phyloP scores from a whole-genome alignment of 2,329 filamentous ascomycete species.

The Ophiocordyceps sinensis region DNA sequence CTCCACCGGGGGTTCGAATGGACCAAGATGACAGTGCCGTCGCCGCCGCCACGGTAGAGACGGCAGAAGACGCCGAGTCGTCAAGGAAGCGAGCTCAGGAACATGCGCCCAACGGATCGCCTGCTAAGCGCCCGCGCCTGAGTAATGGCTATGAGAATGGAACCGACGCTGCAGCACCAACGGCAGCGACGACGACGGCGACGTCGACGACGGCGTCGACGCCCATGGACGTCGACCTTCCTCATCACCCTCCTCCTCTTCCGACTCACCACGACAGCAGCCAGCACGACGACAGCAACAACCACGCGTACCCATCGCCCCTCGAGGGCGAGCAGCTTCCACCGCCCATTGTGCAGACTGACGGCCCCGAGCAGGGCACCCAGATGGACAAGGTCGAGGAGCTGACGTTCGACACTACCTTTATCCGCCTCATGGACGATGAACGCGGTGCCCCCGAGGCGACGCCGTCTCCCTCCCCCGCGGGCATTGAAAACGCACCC shows the following conservation, averaged over 20 bases:
- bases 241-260: slow-evolving; percentile 14
- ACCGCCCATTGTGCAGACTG: slow-evolving; percentile 39
- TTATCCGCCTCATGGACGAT: slow-evolving; percentile 39
- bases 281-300: slow-evolving; percentile 21
- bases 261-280: slow-evolving; percentile 6
- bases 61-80: slow-evolving; percentile 22
- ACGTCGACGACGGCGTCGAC: slow-evolving; percentile 19
- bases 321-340: slow-evolving; percentile 41
- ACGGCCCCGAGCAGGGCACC: slow-evolving; percentile 48
- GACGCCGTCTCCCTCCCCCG: slow-evolving; percentile 22
- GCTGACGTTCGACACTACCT: slow-evolving; percentile 43
- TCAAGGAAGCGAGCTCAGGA: slow-evolving; percentile 36
- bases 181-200: slow-evolving; percentile 29
- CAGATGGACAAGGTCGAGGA: slow-evolving; percentile 51
- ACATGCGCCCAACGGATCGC: slow-evolving; percentile 36
- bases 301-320: slow-evolving; percentile 52
- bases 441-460: slow-evolving; percentile 16
- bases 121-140: slow-evolving; percentile 43
- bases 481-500: slow-evolving; percentile 35
- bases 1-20: slow-evolving; percentile 5
- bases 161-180: slow-evolving; percentile 22
- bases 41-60: background rate
- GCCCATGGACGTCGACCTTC: slow-evolving; percentile 46
- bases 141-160: slow-evolving; percentile 49
- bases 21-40: background rate